Conservation (phyloP, 2,329 filamentous ascomycete genomes). For the Botrytis sinoallii region DNA sequence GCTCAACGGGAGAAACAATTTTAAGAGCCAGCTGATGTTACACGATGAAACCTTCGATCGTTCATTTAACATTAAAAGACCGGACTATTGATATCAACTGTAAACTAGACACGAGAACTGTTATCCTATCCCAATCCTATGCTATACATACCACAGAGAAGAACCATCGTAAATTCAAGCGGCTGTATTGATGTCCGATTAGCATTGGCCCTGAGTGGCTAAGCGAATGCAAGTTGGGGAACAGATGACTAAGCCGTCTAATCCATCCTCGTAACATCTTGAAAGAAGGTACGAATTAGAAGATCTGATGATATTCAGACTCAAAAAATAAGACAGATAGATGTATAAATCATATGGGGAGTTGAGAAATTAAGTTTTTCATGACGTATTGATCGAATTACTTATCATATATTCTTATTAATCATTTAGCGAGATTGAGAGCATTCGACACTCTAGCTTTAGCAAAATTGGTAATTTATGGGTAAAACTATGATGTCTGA, state of each 20-base stretch:
- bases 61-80: no score
- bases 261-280: neutral
- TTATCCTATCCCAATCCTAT: no score
- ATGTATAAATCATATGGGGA: neutral
- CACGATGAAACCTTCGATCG: no score
- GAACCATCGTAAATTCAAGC: neutral
- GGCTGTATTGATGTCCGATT: neutral
- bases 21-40: no score
- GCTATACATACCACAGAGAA: no score
- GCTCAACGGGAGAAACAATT: no score
- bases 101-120: no score
- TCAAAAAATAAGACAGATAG: fast-evolving
- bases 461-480: neutral
- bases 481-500: fast-evolving
- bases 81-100: no score
- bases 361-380: fast-evolving
- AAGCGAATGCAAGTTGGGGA: neutral
- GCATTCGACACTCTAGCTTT: neutral
- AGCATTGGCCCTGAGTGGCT: neutral
- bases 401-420: neutral
- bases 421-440: neutral
- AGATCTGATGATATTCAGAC: fast-evolving
- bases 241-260: neutral
- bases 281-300: neutral
- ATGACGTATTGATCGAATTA: neutral